Base-by-base conservation (phyloP, 805 yeast genomes). In the Spathaspora gorwiae region DNA sequence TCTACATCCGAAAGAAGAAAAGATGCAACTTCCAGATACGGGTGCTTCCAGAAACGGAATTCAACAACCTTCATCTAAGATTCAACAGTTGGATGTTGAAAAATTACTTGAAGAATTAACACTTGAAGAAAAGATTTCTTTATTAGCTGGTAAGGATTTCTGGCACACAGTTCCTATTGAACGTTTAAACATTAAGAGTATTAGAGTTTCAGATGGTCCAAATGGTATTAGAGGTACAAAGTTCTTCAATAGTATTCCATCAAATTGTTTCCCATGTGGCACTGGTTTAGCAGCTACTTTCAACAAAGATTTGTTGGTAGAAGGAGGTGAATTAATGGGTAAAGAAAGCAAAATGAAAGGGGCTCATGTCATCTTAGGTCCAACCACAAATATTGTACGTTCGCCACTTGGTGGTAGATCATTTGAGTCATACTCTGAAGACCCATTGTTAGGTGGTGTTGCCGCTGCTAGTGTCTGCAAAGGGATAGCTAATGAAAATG, bases 341-440 rank as follows among this genome's bases (percentile, higher is more conserved):
- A 54, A 56, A 26, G 84, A 80, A 57, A 81, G 83, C 26, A 74
- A 64, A 47, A 69, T 71, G 51, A 79, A 80, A 52, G 74, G 77
- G 34, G 81, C 72, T 8, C 77, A 75, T 44, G 56, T 57, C 44
- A 54, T 58, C 13, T 59, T 64, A 47, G 70, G 70, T 29, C 72
- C 72, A 19, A 67, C 72, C 19, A 61, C 66, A 47, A 80, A 80
- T 64, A 79, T 79, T 51, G 79, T 72, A 43, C 64, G 85, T 44
- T 72, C 75, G 11, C 84, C 84, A 9, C 60, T 76, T 31, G 84
- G 84, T 27, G 85, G 87, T 14, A 64, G 87, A 44, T 80, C 80
- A 2, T 81, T 80, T 54, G 87, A 81, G 59, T 70, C 80, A 30
- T 81, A 76, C 61, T 67, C 79, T 26, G 87, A 81, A 60, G 87